Evolutionary conservation across 1,284 basidiomycete genomes (phyloP), one percentile per base, ranked within the genome.

Genomic region (Austroboletus niveus): DNA sequence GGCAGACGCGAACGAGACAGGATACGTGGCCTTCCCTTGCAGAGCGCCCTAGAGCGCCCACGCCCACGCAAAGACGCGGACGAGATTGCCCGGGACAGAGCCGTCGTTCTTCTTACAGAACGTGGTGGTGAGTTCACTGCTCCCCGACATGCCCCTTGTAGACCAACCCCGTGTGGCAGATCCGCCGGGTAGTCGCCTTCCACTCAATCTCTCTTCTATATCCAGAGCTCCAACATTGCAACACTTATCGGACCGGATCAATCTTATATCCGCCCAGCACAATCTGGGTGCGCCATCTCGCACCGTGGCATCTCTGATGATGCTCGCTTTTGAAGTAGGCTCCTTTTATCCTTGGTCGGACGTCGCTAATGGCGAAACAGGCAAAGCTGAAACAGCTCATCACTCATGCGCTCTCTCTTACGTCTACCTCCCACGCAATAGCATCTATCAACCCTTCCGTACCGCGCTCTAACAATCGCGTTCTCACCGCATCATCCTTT

Each of bases 351-450:
- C 35, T n/a, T 14, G n/a, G 34, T 35, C 31, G 31, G 22, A 29
- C 43, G 31, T 50, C 47, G 44, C 50, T 53, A 35, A 53, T 35
- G 15, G 36, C 36, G 1, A 42, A 35, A 27, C 50, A 90, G 88
- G 85, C 86, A 9, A 89, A 89, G 64, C 74, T 92, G 8, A 92
- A 92, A 64, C 87, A 91, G 54, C 75, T 92, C 15, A 85, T 92
- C 54, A 86, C 84, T 1, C 86, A 87, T 62, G 86, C 89, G 4
- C 69, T 92, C 32, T 84, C 87, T 2, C 71, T 91, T 9, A 90
- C 87, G 1, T 82, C 86, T 0, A 79, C 83, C 6, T 90, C 89
- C 3, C 80, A 84, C 58, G 81, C 85, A 29, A 85, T 89, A 58
- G 79, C 84, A 2, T 90, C 89, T 41, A 88, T 91, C 47, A 76